Conservation (phyloP, 148 eudicot species). For the Heliamphora exappendiculata region DNA sequence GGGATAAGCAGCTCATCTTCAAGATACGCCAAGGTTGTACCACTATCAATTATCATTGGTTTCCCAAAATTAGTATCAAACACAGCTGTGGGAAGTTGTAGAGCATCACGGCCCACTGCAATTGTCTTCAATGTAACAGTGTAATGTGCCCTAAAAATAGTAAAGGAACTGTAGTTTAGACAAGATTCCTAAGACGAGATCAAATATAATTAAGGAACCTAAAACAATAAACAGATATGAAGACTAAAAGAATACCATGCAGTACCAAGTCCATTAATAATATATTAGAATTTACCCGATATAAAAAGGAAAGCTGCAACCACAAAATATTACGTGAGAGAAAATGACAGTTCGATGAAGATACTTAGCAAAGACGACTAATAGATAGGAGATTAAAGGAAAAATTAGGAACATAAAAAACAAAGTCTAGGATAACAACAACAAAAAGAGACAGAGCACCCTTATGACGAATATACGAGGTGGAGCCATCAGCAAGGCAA, state of each 20-base stretch:
- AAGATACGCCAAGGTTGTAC: conserved; percentile 92
- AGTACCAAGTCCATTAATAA: background rate
- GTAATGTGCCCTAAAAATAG: conserved; percentile 75
- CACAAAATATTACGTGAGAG: background rate
- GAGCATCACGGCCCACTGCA: conserved; percentile 53
- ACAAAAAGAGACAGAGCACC: too few species aligned
- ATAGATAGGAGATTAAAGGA: too few species aligned
- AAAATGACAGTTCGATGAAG: too few species aligned
- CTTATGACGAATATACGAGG: too few species aligned
- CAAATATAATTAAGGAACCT: background rate
- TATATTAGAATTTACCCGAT: too few species aligned
- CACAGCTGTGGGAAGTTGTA: conserved; percentile 36
- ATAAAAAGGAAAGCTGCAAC: background rate
- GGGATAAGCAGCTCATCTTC: conserved; percentile 49
- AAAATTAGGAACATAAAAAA: too few species aligned
- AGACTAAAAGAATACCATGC: background rate
- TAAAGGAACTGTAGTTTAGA: conserved; percentile 33
- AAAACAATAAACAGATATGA: background rate
- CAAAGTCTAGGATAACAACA: too few species aligned
- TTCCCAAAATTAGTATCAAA: conserved; percentile 26
- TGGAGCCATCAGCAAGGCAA: too few species aligned
- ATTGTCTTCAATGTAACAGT: conserved; percentile 54
- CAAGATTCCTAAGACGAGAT: conserved; percentile 13
- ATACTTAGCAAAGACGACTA: too few species aligned
- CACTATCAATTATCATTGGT: conserved; percentile 73